A percentile compares a stretch with the other conserved stretches of the same genome.
Conservation (phyloP, 768 basidiomycete genomes). For the Kwoniella heveanensis region DNA sequence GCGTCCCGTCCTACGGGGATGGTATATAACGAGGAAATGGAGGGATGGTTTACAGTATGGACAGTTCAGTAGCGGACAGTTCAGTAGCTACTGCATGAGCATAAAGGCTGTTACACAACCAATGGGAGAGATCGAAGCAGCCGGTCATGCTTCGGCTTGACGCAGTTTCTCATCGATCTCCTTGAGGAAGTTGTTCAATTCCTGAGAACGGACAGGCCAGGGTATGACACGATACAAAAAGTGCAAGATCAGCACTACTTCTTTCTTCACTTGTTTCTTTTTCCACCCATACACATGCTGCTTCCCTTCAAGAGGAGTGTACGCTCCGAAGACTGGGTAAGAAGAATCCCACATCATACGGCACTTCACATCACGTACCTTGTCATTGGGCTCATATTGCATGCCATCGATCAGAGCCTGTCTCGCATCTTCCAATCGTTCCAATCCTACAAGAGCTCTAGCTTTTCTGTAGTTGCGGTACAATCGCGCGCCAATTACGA, state of each 20-base stretch:
- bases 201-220: constrained; percentile 18
- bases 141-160: constrained; percentile 20
- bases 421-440: constrained; percentile 70
- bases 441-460: constrained; percentile 78
- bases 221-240: background rate
- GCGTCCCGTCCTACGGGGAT: too few relatives aligned
- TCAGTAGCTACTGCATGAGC: background rate
- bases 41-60: background rate
- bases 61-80: too few relatives aligned
- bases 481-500: too few relatives aligned
- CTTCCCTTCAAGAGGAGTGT: too few relatives aligned
- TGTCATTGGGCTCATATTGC: constrained; percentile 74
- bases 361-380: too few relatives aligned
- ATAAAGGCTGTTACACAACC: background rate
- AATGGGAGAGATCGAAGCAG: background rate
- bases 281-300: too few relatives aligned
- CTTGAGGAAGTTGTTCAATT: constrained; percentile 45
- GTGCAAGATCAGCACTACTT: too few relatives aligned
- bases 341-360: too few relatives aligned
- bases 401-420: constrained; percentile 81
- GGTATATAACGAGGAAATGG: background rate
- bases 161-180: constrained; percentile 46
- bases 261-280: too few relatives aligned
- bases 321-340: too few relatives aligned
- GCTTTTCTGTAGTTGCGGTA: constrained; percentile 64